Base-by-base conservation (phyloP, 1,284 basidiomycete genomes). In the Malassezia pachydermatis region DNA sequence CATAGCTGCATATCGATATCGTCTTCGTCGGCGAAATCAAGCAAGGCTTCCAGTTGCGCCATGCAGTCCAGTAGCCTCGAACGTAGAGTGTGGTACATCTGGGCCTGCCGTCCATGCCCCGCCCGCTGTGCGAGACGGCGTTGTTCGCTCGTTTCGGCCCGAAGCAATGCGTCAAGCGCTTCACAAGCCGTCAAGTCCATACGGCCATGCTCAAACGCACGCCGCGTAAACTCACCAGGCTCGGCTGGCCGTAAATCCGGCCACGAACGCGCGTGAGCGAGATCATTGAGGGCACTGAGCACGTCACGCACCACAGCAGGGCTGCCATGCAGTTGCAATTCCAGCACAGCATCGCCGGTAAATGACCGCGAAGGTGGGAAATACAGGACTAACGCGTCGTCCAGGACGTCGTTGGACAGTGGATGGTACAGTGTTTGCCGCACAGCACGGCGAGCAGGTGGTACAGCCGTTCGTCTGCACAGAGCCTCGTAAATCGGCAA, bases 21-120 rank as follows among this genome's bases (percentile, higher is more conserved):
- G 64, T 89, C 86, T 20, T 83, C 84, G 72, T 90, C 88, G 5
- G 84, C 83, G 70, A 90, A 92, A 69, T 90, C 88, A 48, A 92
- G 88, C 32, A 89, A 73, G 1, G 87, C 88, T 71, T 92, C 88
- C 0, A 86, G 76, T 55, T 82, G 77, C 10, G 86, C 81, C 39
- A 86, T 78, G 46, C 81, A 82, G 22, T 78, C 74, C 30, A 89
- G 78, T 22, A 87, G 80, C 22, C 79, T 76, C 7, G 68, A 65
- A 38, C 87, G 76, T 35, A 90, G 73, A 2, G 76, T 63, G 38
- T 84, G 80, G 57, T 83, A 84, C 41, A 78, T 76, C 17, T 74
- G 71, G 45, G 52, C 29, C 30, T 57, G 54, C 63, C 75, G 58
- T 56, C 85, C 84, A 67, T 77, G 76, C 17, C 81, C 84, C 48